phyloP scores from a whole-genome alignment of 164 flowering plant genomes.

The Protea cynaroides region DNA sequence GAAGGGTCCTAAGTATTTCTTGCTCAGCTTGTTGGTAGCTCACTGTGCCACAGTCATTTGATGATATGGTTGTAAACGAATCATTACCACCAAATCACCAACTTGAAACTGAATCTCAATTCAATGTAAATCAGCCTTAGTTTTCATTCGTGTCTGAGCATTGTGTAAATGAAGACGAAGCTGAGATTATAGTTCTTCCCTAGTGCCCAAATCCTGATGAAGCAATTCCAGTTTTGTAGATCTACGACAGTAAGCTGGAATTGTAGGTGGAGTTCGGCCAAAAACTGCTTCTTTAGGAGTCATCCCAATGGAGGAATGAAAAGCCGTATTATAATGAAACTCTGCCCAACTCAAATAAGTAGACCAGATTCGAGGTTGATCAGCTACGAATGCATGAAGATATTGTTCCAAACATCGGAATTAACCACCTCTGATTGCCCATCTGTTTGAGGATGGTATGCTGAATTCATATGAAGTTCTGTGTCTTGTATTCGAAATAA shows the following conservation, averaged over 20 bases:
- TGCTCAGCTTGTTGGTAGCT: too few relatives aligned
- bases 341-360: conserved; percentile 6
- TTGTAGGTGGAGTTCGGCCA: neutral
- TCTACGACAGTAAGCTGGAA: neutral
- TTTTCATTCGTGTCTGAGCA: too few relatives aligned
- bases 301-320: conserved; percentile 1
- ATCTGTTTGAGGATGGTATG: conserved; percentile 2
- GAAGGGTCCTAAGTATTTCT: too few relatives aligned
- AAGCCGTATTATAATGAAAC: conserved; percentile 10
- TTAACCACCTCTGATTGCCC: conserved; percentile 9
- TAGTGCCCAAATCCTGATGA: too few relatives aligned
- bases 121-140: too few relatives aligned
- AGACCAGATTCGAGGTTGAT: neutral
- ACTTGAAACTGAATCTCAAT: too few relatives aligned
- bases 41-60: too few relatives aligned
- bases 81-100: too few relatives aligned
- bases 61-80: too few relatives aligned
- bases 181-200: too few relatives aligned
- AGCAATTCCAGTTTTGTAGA: neutral
- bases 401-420: neutral
- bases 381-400: neutral
- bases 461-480: neutral
- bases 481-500: neutral
- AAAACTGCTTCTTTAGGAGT: conserved; percentile 6
- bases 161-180: too few relatives aligned